Evolutionary conservation across 495 filamentous ascomycete species (phyloP), one percentile per base, ranked within the genome.

Genomic region (Rusavskia elegans): DNA sequence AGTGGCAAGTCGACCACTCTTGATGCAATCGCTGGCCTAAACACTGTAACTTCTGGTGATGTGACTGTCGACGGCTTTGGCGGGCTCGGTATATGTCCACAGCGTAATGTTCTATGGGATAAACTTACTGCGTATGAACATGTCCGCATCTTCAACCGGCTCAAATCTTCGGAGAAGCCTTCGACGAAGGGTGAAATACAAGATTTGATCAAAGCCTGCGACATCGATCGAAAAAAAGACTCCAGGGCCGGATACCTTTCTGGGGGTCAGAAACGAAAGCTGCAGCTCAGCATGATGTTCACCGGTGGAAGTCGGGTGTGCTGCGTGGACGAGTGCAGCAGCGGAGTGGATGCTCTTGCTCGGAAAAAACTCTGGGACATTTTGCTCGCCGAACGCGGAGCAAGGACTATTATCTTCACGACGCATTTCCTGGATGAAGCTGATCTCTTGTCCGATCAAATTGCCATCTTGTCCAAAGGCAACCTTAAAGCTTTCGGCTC

Each of bases 231-330:
- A 9, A 95, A 94, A 65, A 60, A 75, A 21, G 75, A 78, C 40
- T 80, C 85, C 0, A 66, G 69, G 55, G 73, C 84, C 0, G 74
- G 73, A 51, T 85, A 84, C 1, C 70, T 94, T 5, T 92, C 86
- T 2, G 87, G 88, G 6, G 88, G 88, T 1, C 88, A 95, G 64
- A 93, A 90, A 64, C 73, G 88, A 21, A 93, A 93, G 64, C 68
- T 90, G n/a, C 88, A 95, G 61, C 74, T 95, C 10, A 82, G 83
- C n/a, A 88, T 90, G 78, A 93, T 92, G 86, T 78, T 95, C 50
- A 88, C 85, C 23, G 88, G 88, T 38, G 88, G 86, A 17, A 85
- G 81, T 54, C 77, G 74, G 16, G 79, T 95, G 7, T 95, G 88
- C 64, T 89, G 85, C 63, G 82, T 95, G 8, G 88, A 95, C 61